phyloP scores from a whole-genome alignment of 495 filamentous ascomycete species.

The Cladorrhinum samala region DNA sequence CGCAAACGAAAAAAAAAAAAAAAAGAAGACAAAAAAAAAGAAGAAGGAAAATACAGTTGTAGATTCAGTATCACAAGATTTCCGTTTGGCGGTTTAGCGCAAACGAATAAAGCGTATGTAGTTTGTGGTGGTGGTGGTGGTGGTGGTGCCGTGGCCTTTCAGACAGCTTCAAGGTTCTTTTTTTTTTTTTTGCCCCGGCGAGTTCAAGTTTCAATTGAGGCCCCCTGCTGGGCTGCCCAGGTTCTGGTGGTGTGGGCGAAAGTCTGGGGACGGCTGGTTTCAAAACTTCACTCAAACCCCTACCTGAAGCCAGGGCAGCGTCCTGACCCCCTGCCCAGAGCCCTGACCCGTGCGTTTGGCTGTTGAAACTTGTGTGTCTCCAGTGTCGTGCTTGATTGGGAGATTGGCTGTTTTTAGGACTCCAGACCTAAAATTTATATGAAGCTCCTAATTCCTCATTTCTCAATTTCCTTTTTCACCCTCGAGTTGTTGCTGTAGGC shows the following conservation, averaged over 20 bases:
- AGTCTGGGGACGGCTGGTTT: constrained; percentile 22
- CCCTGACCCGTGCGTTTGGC: constrained; percentile 3
- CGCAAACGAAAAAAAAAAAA: not conserved
- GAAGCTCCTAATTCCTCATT: not conserved
- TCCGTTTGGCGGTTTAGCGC: not conserved
- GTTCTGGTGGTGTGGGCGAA: constrained; percentile 11
- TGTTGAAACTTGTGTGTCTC: not conserved
- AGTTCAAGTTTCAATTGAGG: constrained; percentile 7
- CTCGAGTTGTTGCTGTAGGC: too few relatives aligned
- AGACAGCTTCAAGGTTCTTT: not conserved
- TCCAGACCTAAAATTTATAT: too few relatives aligned
- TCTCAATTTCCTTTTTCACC: too few relatives aligned
- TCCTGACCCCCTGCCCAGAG: constrained; percentile 16
- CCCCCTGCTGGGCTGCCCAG: constrained; percentile 8
- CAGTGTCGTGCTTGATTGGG: too few relatives aligned
- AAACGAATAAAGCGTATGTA: too few relatives aligned
- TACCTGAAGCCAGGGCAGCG: constrained; percentile 5
- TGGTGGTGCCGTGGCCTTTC: too few relatives aligned
- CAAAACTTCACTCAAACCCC: constrained; percentile 24
- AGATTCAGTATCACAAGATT: not conserved
- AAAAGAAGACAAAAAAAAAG: not conserved
- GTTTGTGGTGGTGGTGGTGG: too few relatives aligned
- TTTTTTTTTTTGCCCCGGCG: constrained; percentile 10
- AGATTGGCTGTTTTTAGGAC: too few relatives aligned
- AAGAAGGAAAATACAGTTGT: not conserved